Base-by-base conservation (phyloP, 1,284 basidiomycete species). In the Ustilago shanxiensis region DNA sequence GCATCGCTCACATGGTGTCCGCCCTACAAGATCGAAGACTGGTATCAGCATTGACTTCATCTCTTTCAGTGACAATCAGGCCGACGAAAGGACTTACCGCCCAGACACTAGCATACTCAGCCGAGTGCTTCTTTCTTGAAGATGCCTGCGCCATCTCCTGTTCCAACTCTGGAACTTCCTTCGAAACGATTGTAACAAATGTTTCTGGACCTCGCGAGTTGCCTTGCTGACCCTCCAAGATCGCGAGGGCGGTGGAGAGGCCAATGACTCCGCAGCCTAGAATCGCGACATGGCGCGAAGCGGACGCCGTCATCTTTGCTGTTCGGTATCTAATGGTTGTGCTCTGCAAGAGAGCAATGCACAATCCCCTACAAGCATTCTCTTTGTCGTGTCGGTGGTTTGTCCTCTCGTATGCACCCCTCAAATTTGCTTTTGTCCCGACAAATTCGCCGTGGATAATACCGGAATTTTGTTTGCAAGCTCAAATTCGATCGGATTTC, bases 1-100 rank as follows among this genome's bases (percentile, higher is more conserved):
- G 78, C 75, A 44, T 80, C 75, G 50, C 71, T 78, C 16, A 80
- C 78, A 50, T 80, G 78, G 33, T 80, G 78, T 13, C 50, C 74
- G 22, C 69, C 68, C 63, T 68, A 35, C 49, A 56, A 11, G 41
- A 56, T 39, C 14, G 8, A 14, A 49, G 6, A 26, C 3, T 5
- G 18, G 52, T 44, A 57, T 53, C 52, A 51, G 52, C 33, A 28
- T 20, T 29, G 3, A 31, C 50, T 33, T 9, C 8, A 39, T 24
- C 49, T 35, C 41, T 44, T 20, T 20, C n/a, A 14, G 20, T 47
- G 31, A 6, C 45, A 6, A 3, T 26, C 22, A 5, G 22, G 44
- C 26, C 20, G 13, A 4, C 9, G 37, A 1, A 24, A n/a, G 5
- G 7, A 74, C 72, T 69, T 49, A 68, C 73, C 57, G 77, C 77